Conservation (phyloP, 1,284 basidiomycete genomes). For the Ceraceosorus guamensis region DNA sequence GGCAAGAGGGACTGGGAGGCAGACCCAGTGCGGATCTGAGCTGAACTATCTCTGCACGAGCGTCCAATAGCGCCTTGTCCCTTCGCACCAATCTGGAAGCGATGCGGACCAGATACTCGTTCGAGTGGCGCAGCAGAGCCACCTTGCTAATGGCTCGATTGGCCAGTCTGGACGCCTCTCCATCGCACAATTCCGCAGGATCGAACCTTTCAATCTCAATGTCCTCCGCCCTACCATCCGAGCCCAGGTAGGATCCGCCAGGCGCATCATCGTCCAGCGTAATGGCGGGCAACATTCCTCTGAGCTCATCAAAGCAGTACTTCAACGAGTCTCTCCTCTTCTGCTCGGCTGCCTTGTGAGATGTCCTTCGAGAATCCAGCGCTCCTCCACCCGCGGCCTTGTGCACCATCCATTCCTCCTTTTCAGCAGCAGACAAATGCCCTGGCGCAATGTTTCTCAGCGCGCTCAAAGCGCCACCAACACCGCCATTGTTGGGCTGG, state of each 20-base stretch:
- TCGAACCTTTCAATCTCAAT: slow-evolving; percentile 36
- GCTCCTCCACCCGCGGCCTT: slow-evolving; percentile 23
- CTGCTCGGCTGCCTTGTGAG: slow-evolving; percentile 95
- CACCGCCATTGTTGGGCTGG: background rate
- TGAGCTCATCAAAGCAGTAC: slow-evolving; percentile 88
- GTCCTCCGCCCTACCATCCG: slow-evolving; percentile 40
- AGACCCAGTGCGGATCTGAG: slow-evolving; percentile 53
- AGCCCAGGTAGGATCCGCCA: slow-evolving; percentile 40
- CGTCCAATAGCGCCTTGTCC: slow-evolving; percentile 67
- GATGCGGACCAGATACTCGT: slow-evolving; percentile 73
- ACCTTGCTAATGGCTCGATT: slow-evolving; percentile 85
- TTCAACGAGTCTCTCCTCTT: slow-evolving; percentile 93
- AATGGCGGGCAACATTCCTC: slow-evolving; percentile 64
- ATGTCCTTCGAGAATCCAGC: slow-evolving; percentile 66
- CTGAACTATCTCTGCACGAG: slow-evolving; percentile 64
- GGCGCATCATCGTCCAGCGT: slow-evolving; percentile 42
- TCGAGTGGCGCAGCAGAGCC: slow-evolving; percentile 78
- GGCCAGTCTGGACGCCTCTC: slow-evolving; percentile 25
- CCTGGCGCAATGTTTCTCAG: slow-evolving; percentile 21
- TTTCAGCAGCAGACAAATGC: slow-evolving; percentile 24
- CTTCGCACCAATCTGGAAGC: slow-evolving; percentile 72
- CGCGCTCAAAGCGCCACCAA: too few species aligned
- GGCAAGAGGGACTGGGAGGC: background rate
- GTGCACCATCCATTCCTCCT: slow-evolving; percentile 31
- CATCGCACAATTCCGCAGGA: slow-evolving; percentile 15